These are phyloP conservation scores for Hydnum rufescens DNA, from an alignment of 768 basidiomycete species.

Conservation along the genomic window DNA sequence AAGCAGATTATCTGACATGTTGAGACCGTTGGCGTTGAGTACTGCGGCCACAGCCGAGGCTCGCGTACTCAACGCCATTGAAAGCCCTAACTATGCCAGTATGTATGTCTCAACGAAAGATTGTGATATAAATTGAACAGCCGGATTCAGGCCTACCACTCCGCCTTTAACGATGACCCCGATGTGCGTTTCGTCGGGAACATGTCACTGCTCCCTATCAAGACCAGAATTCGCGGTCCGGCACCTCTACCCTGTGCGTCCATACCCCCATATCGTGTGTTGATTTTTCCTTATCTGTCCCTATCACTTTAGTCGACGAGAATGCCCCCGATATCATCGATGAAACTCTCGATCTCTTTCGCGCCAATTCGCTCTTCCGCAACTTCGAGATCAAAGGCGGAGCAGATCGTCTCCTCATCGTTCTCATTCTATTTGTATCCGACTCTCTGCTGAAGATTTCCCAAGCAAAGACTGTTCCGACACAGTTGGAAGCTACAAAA, in stretches of 20 bases:
- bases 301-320: constrained; percentile 40
- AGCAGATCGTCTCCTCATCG: constrained; percentile 86
- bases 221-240: constrained; percentile 79
- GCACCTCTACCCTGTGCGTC: constrained; percentile 41
- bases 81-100: too few species aligned
- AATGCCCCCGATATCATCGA: constrained; percentile 77
- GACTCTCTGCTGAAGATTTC: constrained; percentile 91
- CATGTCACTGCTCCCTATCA: constrained; percentile 74
- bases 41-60: too few species aligned
- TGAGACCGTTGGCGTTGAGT: neutral
- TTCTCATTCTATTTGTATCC: constrained; percentile 93
- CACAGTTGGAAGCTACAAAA: constrained; percentile 74
- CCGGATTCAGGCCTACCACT: constrained; percentile 73
- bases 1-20: neutral
- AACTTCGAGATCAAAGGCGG: constrained; percentile 99
- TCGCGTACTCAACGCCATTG: too few species aligned
- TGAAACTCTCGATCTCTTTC: constrained; percentile 90
- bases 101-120: too few species aligned
- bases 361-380: constrained; percentile 96
- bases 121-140: neutral
- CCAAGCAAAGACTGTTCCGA: constrained; percentile 40
- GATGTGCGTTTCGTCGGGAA: constrained; percentile 79
- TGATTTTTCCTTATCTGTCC: constrained; percentile 21
- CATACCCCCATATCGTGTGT: neutral
- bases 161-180: constrained; percentile 68